Conservation (phyloP, 2,329 filamentous ascomycete genomes). For the Paraphoma sp. region DNA sequence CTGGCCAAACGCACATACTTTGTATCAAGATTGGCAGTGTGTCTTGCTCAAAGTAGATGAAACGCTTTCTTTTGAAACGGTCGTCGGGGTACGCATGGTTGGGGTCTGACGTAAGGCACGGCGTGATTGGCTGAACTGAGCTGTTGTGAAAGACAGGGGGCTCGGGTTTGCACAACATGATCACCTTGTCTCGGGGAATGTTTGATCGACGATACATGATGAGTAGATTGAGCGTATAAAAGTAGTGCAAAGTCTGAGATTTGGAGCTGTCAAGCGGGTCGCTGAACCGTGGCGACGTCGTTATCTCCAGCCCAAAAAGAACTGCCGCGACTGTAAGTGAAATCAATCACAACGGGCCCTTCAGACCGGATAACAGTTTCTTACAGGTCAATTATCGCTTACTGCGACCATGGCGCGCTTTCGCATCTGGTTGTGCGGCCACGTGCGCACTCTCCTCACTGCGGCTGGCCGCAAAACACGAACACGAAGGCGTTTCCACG, state of each 20-base stretch:
- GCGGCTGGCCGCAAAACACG: background rate
- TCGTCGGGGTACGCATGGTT: background rate
- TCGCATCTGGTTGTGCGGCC: conserved; percentile 13
- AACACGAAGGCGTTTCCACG: conserved; percentile 1
- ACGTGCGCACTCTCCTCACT: conserved; percentile 9
- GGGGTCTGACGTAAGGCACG: background rate
- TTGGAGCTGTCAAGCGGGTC: background rate
- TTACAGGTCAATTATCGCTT: background rate
- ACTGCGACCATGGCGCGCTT: conserved; percentile 11
- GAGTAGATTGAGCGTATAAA: background rate
- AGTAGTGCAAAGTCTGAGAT: background rate
- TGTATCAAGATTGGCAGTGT: no score
- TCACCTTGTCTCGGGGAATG: background rate
- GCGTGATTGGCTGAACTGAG: background rate
- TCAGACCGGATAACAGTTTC: background rate
- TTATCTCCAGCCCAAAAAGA: no score
- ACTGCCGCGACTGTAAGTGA: background rate
- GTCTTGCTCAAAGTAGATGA: no score
- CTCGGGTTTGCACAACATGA: background rate
- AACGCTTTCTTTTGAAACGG: no score
- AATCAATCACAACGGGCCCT: background rate
- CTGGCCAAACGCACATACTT: no score
- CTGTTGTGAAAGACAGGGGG: background rate
- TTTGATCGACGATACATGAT: background rate
- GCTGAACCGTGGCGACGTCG: background rate